Percentiles rank a stretch among this genome's conserved stretches.
Evolutionary conservation across 306 rosid genomes (phyloP).

Genomic region (Quercus alba): DNA sequence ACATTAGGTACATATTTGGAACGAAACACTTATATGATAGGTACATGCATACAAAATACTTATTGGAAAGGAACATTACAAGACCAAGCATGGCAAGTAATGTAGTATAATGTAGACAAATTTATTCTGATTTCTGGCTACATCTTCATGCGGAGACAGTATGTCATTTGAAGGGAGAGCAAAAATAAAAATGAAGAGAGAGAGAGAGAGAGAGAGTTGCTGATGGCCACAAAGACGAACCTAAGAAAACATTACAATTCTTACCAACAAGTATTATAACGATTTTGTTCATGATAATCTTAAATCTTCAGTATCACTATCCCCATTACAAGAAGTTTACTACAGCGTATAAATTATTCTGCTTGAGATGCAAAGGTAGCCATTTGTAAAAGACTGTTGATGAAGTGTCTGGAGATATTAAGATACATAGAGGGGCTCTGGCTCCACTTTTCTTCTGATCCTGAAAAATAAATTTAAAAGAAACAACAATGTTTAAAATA

Average conservation of each 20-base stretch:
- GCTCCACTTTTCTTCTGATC: conserved; percentile 80
- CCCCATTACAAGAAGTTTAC: not conserved
- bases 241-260: not conserved
- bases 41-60: not conserved
- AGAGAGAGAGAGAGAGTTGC: not conserved
- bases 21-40: not conserved
- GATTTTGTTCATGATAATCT: not conserved
- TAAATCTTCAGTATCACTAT: not conserved
- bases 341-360: not conserved
- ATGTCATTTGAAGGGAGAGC: not conserved
- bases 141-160: not conserved
- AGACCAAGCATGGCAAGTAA: not conserved
- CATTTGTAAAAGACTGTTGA: not conserved
- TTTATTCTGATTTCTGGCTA: not conserved
- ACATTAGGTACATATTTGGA: not conserved
- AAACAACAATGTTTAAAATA: conserved; percentile 12
- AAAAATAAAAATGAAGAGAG: not conserved
- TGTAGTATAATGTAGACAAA: not conserved
- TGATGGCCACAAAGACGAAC: not conserved
- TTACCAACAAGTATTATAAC: not conserved
- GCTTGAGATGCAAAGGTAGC: conserved; percentile 3
- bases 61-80: not conserved
- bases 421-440: conserved; percentile 69
- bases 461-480: conserved; percentile 42
- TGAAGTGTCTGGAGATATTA: conserved; percentile 11